A percentile compares a stretch with the other conserved stretches of the same genome.
Evolutionary conservation across 1,284 basidiomycete species (phyloP).

Genomic region (Pseudozyma sp.): DNA sequence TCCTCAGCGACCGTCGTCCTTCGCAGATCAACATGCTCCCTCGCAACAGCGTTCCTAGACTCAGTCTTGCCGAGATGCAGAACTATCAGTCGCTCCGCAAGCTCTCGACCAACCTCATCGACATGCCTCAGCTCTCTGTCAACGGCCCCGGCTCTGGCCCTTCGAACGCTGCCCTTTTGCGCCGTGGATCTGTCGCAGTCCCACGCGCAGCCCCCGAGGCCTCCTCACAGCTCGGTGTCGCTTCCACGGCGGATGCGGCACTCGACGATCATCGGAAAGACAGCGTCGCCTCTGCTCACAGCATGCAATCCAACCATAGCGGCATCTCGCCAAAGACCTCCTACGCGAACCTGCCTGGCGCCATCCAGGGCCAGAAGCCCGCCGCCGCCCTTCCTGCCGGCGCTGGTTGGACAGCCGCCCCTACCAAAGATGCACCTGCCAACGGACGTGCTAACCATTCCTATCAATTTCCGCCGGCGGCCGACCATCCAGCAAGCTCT

Average conservation of each 20-base stretch:
- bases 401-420: slow-evolving; percentile 17
- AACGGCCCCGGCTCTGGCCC: neutral
- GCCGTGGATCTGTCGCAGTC: slow-evolving; percentile 21
- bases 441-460: slow-evolving; percentile 38
- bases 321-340: slow-evolving; percentile 62
- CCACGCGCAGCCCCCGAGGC: slow-evolving; percentile 13
- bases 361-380: slow-evolving; percentile 20
- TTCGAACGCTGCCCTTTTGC: slow-evolving; percentile 20
- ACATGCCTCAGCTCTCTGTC: slow-evolving; percentile 5
- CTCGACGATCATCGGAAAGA: slow-evolving; percentile 43
- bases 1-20: slow-evolving; percentile 46
- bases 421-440: slow-evolving; percentile 19
- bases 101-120: slow-evolving; percentile 42
- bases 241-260: slow-evolving; percentile 6
- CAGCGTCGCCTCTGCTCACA: slow-evolving; percentile 44
- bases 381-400: slow-evolving; percentile 7
- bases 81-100: slow-evolving; percentile 49
- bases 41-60: slow-evolving; percentile 34
- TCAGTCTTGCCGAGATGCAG: slow-evolving; percentile 49
- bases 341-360: slow-evolving; percentile 39
- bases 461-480: slow-evolving; percentile 49
- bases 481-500: slow-evolving; percentile 14
- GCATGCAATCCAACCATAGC: slow-evolving; percentile 50
- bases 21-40: slow-evolving; percentile 36
- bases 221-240: slow-evolving; percentile 15